Percentiles rank a stretch among this genome's conserved stretches.
Conservation (phyloP, 1,284 basidiomycete species). For the Malassezia psittaci region DNA sequence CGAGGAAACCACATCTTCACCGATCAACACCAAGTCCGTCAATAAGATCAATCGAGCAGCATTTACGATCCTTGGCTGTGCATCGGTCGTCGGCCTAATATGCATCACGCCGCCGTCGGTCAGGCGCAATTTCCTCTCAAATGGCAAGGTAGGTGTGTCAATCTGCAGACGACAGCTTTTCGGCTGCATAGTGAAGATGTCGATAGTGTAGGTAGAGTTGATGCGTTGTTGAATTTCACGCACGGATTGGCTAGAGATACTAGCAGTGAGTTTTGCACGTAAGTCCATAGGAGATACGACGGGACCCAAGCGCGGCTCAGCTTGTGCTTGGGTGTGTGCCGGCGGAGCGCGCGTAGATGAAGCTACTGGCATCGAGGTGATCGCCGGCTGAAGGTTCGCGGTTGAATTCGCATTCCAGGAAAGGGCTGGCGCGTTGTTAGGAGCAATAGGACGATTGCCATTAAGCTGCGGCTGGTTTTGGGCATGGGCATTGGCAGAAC, state of each 20-base stretch:
- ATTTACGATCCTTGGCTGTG: neutral
- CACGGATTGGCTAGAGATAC: constrained; percentile 17
- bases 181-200: constrained; percentile 90
- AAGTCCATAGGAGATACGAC: neutral
- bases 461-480: too few relatives aligned
- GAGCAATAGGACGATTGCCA: too few relatives aligned
- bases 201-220: constrained; percentile 67
- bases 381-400: neutral
- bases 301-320: too few relatives aligned
- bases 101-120: constrained; percentile 52
- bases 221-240: constrained; percentile 70
- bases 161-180: constrained; percentile 85
- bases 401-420: too few relatives aligned
- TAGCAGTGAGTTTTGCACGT: constrained; percentile 1
- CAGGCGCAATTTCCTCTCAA: constrained; percentile 66
- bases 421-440: too few relatives aligned
- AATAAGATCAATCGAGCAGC: constrained; percentile 66
- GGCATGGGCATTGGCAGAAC: too few relatives aligned
- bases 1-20: constrained; percentile 31
- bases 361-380: neutral
- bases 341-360: neutral
- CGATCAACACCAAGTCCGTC: constrained; percentile 81
- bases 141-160: constrained; percentile 66
- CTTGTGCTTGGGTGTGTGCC: neutral
- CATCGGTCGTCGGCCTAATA: neutral